These are phyloP conservation scores for Euphorbia celastroides DNA, from an alignment of 441 rosid species.

Conservation along the genomic window DNA sequence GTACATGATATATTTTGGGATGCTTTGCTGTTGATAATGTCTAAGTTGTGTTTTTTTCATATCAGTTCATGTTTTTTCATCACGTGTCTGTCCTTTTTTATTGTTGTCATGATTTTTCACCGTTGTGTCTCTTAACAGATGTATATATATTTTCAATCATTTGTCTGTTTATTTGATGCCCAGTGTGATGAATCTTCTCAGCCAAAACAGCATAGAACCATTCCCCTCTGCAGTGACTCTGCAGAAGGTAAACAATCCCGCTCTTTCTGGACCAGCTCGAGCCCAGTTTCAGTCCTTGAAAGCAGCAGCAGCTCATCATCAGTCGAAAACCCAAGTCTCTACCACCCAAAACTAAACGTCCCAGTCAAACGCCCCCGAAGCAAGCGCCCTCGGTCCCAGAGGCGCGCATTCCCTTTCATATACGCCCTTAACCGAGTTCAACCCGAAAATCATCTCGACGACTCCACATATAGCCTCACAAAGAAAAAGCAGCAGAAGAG, in stretches of 20 bases:
- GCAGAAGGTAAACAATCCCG: constrained; percentile 36
- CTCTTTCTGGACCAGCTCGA: constrained; percentile 44
- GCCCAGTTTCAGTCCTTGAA: constrained; percentile 83
- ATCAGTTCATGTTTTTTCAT: neutral
- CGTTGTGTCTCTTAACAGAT: no score
- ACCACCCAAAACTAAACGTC: constrained; percentile 28
- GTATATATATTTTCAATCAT: no score
- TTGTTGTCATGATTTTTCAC: no score
- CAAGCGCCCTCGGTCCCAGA: constrained; percentile 49
- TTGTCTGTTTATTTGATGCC: constrained; percentile 12
- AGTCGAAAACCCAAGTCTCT: constrained; percentile 34
- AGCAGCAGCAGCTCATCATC: constrained; percentile 52
- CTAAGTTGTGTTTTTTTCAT: neutral
- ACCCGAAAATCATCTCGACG: constrained; percentile 26
- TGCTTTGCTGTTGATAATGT: neutral
- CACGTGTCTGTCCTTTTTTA: neutral
- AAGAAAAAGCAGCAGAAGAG: constrained; percentile 44
- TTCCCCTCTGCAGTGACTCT: constrained; percentile 22
- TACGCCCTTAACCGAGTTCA: constrained; percentile 31
- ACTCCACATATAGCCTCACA: constrained; percentile 23
- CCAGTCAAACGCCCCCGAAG: constrained; percentile 79
- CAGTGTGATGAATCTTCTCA: constrained; percentile 34
- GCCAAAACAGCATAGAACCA: constrained; percentile 34
- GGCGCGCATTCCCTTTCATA: constrained; percentile 29
- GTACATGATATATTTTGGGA: neutral